Conservation (phyloP, 2,329 filamentous ascomycete species). For the Pyrenochaeta sp. region DNA sequence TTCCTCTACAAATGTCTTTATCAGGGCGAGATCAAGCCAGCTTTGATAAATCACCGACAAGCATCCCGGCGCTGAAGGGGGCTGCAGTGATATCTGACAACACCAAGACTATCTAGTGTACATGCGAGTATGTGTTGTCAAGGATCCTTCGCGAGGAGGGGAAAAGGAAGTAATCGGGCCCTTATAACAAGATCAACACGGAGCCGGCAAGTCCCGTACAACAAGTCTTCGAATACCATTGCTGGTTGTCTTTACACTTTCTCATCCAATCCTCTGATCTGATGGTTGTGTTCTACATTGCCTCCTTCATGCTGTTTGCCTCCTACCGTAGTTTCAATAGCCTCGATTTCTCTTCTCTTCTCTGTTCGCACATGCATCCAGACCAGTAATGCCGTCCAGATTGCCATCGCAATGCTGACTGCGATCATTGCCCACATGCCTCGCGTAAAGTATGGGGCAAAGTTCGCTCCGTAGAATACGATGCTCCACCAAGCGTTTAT, state of each 20-base stretch:
- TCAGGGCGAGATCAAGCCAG: background rate
- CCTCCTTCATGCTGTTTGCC: background rate
- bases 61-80: too few species aligned
- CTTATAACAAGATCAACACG: too few species aligned
- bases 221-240: too few species aligned
- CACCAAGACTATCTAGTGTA: background rate
- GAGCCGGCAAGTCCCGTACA: too few species aligned
- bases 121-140: background rate
- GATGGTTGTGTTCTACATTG: background rate
- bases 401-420: conserved; percentile 63
- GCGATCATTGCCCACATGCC: conserved; percentile 81
- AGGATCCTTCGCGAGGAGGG: background rate
- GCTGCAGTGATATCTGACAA: background rate
- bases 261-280: background rate
- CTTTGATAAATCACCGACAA: too few species aligned
- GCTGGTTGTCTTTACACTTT: background rate
- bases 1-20: background rate
- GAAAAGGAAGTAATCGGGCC: too few species aligned
- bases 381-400: conserved; percentile 66
- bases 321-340: background rate
- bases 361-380: conserved; percentile 55
- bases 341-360: conserved; percentile 25
- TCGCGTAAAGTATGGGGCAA: conserved; percentile 70
- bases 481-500: conserved; percentile 76
- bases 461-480: conserved; percentile 71